Evolutionary conservation across 768 basidiomycete species (phyloP), one percentile per base, ranked within the genome.

Genomic region (Tulasnella calospora): DNA sequence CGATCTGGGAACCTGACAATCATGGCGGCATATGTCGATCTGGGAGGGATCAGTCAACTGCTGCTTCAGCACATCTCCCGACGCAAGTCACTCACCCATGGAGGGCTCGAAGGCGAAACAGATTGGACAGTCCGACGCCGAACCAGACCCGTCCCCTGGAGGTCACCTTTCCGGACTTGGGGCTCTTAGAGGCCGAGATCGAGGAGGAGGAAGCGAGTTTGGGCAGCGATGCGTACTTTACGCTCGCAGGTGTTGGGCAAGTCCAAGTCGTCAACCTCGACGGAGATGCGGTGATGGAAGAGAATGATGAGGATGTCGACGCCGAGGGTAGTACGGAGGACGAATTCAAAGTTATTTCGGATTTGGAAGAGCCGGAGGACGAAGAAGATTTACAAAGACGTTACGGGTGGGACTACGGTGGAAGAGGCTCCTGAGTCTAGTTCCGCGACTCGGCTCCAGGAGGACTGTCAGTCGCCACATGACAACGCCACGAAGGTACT

Each of bases 311-410:
- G 2, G 73, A 74, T 19, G 35, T 74, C 36, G 73, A 74, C 19
- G 73, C 73, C 1, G 73, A 74, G 23, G 73, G 73, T 2, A 74
- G 73, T n/a, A 74, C 73, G 44, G 73, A 74, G 51, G 38, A 47
- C 73, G 73, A 74, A 30, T 35, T 9, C 9, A 27, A 44, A 19
- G 17, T 19, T 5, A 2, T n/a, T 5, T 74, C 41, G 33, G 44
- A 44, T 23, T 27, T 35, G 21, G 51, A 44, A 6, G 71, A n/a
- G 21, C 17, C 13, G 30, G 44, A 35, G 38, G 33, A 41, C 41
- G 23, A 17, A 5, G 27, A 33, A 8, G 9, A 35, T 12, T 2
- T n/a, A 6, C 12, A 72, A n/a, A 7, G 44, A 30, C 35, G 21
- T 47, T 40, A 7, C 36, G 10, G 10, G 41, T 44, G 41, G 15